Evolutionary conservation across 495 filamentous ascomycete species (phyloP), one percentile per base, ranked within the genome.

Genomic region (Xylaria grammica): DNA sequence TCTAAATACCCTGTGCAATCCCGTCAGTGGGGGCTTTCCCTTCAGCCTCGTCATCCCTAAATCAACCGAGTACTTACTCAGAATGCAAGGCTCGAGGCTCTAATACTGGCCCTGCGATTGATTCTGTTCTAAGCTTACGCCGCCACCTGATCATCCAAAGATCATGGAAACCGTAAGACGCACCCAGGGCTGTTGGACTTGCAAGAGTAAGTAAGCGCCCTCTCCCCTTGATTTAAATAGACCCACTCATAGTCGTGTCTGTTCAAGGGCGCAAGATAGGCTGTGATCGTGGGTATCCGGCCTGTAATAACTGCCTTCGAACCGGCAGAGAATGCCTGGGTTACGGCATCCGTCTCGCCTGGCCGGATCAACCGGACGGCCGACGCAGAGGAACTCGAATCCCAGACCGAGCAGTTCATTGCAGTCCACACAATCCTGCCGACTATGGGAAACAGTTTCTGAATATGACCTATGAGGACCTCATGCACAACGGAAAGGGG

Each of bases 301-400:
- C 63, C 50, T 78, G 76, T 68, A 71, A 77, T 50, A 76, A 76
- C 65, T 78, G 76, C 63, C 66, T 74, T 49, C 74, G 74, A 42
- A 74, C 74, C 30, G 68, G 69, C 29, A 62, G 74, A 63, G 71
- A 70, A 67, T 78, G 76, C 67, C 19, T 66, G 55, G 76, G 76
- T 54, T 78, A 78, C 55, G 75, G 72, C 34, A 75, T 76, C 63
- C 74, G 74, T 34, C 72, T 76, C 17, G 72, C 72, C 5, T 76
- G 74, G 74, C 72, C 74, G 32, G 74, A 76, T 65, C 72, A 74
- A 36, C 72, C 73, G 34, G 74, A 76, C 45, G 74, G 74, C 45
- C 63, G 74, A 48, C 72, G 74, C 46, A 72, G 73, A 69, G 55
- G 68, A 32, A 72, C 34, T 60, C 69, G 69, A 20, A 64, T 72